Conservation (phyloP, 441 rosid genomes). For the Daphne laureola region DNA sequence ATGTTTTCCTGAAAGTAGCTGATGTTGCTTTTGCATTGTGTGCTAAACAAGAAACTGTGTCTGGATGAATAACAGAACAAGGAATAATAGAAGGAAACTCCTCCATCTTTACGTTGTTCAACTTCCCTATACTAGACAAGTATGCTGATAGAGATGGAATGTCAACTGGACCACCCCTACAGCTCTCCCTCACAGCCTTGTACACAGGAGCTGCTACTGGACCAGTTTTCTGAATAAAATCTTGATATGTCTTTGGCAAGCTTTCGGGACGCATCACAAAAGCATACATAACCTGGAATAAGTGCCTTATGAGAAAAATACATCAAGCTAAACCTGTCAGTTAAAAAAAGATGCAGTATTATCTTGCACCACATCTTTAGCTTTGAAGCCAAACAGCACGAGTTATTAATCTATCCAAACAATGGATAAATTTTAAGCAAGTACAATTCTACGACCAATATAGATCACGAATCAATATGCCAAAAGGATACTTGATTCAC, state of each 20-base stretch:
- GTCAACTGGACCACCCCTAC: slow-evolving; percentile 85
- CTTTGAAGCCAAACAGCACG: too few relatives aligned
- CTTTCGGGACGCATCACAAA: slow-evolving; percentile 98
- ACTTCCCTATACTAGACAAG: slow-evolving; percentile 42
- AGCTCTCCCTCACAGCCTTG: slow-evolving; percentile 84
- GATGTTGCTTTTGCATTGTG: slow-evolving; percentile 88
- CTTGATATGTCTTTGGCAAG: slow-evolving; percentile 87
- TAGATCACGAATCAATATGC: too few relatives aligned
- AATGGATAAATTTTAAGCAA: too few relatives aligned
- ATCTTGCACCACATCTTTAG: background rate
- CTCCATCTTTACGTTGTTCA: slow-evolving; percentile 48
- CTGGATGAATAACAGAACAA: slow-evolving; percentile 87
- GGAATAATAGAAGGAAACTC: slow-evolving; percentile 82
- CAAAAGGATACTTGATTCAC: too few relatives aligned
- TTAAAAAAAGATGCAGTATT: background rate
- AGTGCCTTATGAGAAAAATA: slow-evolving; percentile 4
- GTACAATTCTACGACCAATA: too few relatives aligned
- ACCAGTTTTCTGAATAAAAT: slow-evolving; percentile 95
- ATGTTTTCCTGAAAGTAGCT: slow-evolving; percentile 91
- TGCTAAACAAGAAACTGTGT: slow-evolving; percentile 60
- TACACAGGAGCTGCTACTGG: slow-evolving; percentile 87
- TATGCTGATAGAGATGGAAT: slow-evolving; percentile 62
- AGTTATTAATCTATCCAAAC: too few relatives aligned
- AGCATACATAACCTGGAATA: slow-evolving; percentile 82
- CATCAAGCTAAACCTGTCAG: background rate